Evolutionary conservation across 441 rosid species (phyloP), one percentile per base, ranked within the genome.

Genomic region (Populus hybrid): DNA sequence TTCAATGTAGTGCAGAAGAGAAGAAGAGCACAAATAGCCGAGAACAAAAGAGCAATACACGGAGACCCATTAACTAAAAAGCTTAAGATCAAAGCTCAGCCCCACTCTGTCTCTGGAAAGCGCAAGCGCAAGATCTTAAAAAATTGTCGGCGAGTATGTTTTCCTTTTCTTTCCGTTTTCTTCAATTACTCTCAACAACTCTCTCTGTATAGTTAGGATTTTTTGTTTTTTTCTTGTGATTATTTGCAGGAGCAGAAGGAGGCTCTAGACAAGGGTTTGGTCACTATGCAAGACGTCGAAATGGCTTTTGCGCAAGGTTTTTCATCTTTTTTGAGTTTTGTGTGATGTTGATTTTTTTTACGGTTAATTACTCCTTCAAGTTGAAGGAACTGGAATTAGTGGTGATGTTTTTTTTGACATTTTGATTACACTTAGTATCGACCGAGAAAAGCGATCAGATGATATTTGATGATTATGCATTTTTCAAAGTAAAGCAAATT

Each of bases 201-300:
- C 40, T 35, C 16, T 46, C 16, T 74, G 23, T 18, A 30, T 30
- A 30, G 9, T 18, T 21, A 1, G n/a, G 0, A 50, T 50, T 50
- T 16, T 16, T 40, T 9, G 14, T 32, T 74, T 7, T 34, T 69
- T 6, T 24, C 30, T 36, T 61, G 35, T 12, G 50, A 59, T 76
- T 70, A 73, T 21, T 20, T 83, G 1, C 84, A 91, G 98, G 95
- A 88, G 12, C 97, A 91, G 84, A 92, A 91, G 82, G 93, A 90
- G 30, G 89, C 86, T 76, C 67, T 89, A 68, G 92, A 85, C 32
- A 90, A 87, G 78, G 98, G 97, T 42, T 85, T 94, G 73, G 84
- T 92, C 77, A 87, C 88, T 24, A 86, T 92, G 97, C 83, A 91
- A 32, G 98, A 92, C 84, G 89, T 91, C 16, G 90, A 89, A 84